Percentiles rank a stretch among this genome's conserved stretches.
These are phyloP conservation scores for Leptoxyphium fumago DNA, from an alignment of 2,329 filamentous ascomycete genomes.

Conservation along the genomic window DNA sequence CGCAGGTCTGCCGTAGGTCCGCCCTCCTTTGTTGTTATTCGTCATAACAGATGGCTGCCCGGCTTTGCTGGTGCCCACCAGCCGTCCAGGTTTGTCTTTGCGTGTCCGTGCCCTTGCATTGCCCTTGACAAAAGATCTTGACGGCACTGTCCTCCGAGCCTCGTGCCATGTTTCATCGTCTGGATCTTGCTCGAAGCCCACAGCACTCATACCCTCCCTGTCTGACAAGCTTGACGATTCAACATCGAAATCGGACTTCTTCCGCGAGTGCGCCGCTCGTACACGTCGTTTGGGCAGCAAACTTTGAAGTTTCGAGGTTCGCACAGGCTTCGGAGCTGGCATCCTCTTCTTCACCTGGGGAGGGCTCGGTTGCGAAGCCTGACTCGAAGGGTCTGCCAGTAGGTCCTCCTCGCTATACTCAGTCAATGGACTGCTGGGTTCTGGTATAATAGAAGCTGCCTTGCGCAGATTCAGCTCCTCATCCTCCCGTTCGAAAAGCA, in stretches of 20 bases:
- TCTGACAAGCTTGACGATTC: slow-evolving; percentile 3
- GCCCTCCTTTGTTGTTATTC: background rate
- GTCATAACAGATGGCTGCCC: no score
- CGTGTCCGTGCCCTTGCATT: no score
- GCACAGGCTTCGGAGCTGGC: slow-evolving; percentile 16
- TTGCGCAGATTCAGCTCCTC: background rate
- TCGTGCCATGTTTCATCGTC: no score
- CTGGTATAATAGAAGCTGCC: slow-evolving; percentile 16
- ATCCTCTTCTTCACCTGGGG: slow-evolving; percentile 9
- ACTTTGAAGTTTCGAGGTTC: slow-evolving; percentile 30
- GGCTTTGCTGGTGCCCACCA: no score
- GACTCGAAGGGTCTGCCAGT: slow-evolving; percentile 10
- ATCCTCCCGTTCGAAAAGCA: no score
- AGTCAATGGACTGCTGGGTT: slow-evolving; percentile 24
- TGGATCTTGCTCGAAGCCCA: no score
- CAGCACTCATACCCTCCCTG: no score
- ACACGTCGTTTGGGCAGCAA: slow-evolving; percentile 29
- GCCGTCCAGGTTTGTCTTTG: no score
- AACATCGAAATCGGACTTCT: background rate
- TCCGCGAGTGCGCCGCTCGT: background rate
- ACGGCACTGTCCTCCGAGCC: no score
- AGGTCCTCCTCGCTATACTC: slow-evolving; percentile 1
- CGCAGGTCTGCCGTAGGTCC: slow-evolving; percentile 19
- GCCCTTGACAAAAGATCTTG: no score
- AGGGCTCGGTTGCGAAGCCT: slow-evolving; percentile 10